These are phyloP conservation scores for Globisporangium cederbergense DNA, from an alignment of 352 stramenopile species.

Conservation along the genomic window DNA sequence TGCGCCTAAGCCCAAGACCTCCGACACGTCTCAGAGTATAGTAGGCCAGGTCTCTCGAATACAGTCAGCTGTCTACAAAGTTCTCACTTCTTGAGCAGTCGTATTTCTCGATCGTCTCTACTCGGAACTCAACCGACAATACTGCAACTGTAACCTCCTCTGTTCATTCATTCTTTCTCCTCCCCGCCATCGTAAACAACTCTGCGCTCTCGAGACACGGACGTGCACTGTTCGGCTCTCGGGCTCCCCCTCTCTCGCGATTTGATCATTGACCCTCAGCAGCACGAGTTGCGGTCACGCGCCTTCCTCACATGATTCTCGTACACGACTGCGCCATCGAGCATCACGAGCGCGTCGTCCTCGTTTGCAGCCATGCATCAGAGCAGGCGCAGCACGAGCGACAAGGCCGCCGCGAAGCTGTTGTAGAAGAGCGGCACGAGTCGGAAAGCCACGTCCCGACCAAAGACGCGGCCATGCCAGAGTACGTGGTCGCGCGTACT, in stretches of 20 bases:
- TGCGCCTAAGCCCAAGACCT: no score
- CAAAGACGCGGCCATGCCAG: not conserved
- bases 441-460: slow-evolving; percentile 10
- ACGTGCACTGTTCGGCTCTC: not conserved
- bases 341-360: slow-evolving; percentile 22
- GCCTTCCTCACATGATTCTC: slow-evolving; percentile 10
- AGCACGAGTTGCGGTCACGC: not conserved
- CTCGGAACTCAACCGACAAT: no score
- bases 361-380: slow-evolving; percentile 14
- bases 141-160: no score
- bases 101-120: no score
- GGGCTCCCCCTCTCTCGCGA: not conserved
- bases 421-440: slow-evolving; percentile 25
- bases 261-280: not conserved
- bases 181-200: no score
- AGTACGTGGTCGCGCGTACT: slow-evolving; percentile 17
- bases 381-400: slow-evolving; percentile 21
- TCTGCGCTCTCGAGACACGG: no score
- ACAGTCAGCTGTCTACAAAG: no score
- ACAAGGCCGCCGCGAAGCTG: slow-evolving; percentile 10
- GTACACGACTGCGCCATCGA: slow-evolving; percentile 24
- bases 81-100: no score
- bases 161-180: no score
- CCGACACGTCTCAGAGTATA: no score
- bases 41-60: no score